Base-by-base conservation (phyloP, 78 protist genomes). In the Andalucia godoyi region DNA sequence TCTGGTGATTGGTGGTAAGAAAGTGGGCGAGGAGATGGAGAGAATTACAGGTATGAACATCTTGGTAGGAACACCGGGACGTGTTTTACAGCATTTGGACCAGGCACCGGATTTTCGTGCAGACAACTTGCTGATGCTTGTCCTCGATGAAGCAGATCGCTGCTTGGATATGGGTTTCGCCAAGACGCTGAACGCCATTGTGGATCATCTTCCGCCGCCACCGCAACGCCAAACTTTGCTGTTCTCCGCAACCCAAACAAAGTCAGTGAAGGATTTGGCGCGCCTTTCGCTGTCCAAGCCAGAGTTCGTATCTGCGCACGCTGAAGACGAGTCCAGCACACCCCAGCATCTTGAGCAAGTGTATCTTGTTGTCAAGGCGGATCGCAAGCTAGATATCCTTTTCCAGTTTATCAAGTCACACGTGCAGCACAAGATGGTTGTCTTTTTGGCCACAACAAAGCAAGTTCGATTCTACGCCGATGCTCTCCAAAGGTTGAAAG, bases 101-200 rank as follows among this genome's bases (percentile, higher is more conserved):
- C 80, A 90, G 53, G 88, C 94, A 2, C 17, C 57, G 18, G 78
- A 60, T 10, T 88, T 92, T 69, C 54, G 72, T 53, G 36, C 53
- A 27, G 21, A 6, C 29, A 72, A 77, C 64, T 58, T 92, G 39
- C 70, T 68, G 64, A 46, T 92, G 43, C 81, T 95, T 9, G 90
- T 96, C 1, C 66, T 96, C 15, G 99, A 96, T 61, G 99, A 96
- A 65, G 98, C 98, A 2, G 99, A 96, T 64, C 68, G 89, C 6
- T 47, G 92, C 41, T 61, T 96, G 6, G 97, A 93, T 76, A 33
- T 86, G 61, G 99, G 99, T 42, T 96, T 96, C 66, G 30, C 25
- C 7, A 23, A 70, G 36, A 45, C 76, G 5, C 12, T 96, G 18
- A 69, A 83, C 32, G 64, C 85, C 29, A 93, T 96, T 47, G 6